phyloP scores from a whole-genome alignment of 805 yeast genomes.

The Nakazawaea ernobii region DNA sequence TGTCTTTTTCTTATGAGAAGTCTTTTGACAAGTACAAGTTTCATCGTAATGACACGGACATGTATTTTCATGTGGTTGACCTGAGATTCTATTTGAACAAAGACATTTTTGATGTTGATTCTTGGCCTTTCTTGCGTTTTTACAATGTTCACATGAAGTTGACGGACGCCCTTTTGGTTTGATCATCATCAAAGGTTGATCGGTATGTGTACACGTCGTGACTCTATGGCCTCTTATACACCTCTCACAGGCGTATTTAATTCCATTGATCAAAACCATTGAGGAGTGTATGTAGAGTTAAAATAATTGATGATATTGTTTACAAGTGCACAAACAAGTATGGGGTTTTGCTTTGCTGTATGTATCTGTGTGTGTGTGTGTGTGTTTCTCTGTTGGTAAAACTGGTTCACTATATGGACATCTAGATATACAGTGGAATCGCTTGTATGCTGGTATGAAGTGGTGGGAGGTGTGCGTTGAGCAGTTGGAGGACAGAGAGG shows the following conservation, averaged over 20 bases:
- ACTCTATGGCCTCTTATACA: conserved; percentile 97
- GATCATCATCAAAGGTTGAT: conserved; percentile 85
- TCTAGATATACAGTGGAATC: too few species aligned
- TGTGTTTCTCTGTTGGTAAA: background rate
- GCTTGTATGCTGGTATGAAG: too few species aligned
- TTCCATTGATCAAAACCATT: conserved; percentile 90
- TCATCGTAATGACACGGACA: conserved; percentile 28
- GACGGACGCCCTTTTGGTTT: conserved; percentile 97
- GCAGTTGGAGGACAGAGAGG: too few species aligned
- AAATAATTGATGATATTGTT: too few species aligned
- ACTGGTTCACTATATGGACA: too few species aligned
- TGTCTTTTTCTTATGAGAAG: conserved; percentile 14
- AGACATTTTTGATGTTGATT: conserved; percentile 65
- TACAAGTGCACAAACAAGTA: background rate
- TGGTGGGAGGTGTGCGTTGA: too few species aligned
- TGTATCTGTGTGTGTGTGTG: background rate
- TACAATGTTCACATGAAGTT: conserved; percentile 83
- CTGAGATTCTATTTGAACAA: conserved; percentile 48
- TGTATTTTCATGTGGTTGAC: conserved; percentile 15
- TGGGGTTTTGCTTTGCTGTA: background rate
- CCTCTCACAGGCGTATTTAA: conserved; percentile 92
- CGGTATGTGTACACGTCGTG: conserved; percentile 87
- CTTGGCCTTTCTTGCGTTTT: conserved; percentile 63
- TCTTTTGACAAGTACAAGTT: conserved; percentile 25
- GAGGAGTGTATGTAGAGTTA: too few species aligned